Conservation (phyloP, 179 eudicot genomes). For the Sideroxylon spinosum region DNA sequence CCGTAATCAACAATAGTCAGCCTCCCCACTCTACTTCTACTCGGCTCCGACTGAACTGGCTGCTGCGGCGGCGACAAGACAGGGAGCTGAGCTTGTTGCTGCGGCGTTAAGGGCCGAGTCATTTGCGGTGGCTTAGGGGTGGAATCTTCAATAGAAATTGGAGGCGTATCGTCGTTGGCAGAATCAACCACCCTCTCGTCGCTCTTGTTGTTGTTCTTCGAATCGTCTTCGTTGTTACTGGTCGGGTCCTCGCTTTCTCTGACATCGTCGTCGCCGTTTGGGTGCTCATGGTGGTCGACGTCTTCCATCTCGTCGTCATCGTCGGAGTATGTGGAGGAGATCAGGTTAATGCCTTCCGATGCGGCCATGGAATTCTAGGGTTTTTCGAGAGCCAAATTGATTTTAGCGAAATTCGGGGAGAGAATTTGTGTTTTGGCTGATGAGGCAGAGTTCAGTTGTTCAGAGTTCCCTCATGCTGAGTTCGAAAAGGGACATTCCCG, state of each 20-base stretch:
- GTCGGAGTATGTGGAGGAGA: conserved; percentile 67
- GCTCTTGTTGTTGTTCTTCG: not conserved
- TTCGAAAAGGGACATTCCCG: no score
- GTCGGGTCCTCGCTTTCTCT: conserved; percentile 1
- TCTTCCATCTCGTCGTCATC: conserved; percentile 72
- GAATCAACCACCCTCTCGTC: conserved; percentile 1
- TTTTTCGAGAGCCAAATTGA: not conserved
- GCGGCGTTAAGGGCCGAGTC: conserved; percentile 45
- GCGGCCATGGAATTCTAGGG: conserved; percentile 43
- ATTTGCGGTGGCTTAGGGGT: conserved; percentile 27
- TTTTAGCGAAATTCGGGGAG: not conserved
- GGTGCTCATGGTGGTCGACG: conserved; percentile 16
- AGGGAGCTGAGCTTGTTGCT: conserved; percentile 16
- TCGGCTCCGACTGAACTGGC: conserved; percentile 15
- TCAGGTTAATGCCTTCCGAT: conserved; percentile 66
- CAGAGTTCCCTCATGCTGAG: no score
- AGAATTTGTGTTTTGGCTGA: no score
- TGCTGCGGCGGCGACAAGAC: conserved; percentile 5
- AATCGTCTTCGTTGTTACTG: conserved; percentile 13
- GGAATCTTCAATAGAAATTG: conserved; percentile 18
- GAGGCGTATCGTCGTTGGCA: not conserved
- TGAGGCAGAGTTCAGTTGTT: no score
- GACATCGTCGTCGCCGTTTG: conserved; percentile 9
- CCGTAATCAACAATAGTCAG: conserved; percentile 74
- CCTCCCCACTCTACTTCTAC: conserved; percentile 29